phyloP scores from a whole-genome alignment of 192 early-diverging fungal genomes.

The Rhizophagus prolifer region DNA sequence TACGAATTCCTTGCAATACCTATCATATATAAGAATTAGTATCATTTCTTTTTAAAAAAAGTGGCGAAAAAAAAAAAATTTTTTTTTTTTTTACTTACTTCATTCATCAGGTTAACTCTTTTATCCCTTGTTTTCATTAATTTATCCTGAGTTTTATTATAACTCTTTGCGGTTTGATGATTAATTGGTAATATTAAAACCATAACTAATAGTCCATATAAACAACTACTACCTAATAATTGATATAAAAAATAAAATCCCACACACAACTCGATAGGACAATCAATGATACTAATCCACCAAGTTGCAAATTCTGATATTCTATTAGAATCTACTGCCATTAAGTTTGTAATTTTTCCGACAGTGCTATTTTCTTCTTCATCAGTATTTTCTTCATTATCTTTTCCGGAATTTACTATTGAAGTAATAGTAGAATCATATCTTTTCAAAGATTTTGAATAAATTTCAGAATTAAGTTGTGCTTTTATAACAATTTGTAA shows the following conservation, averaged over 20 bases:
- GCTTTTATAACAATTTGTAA: conserved; percentile 40
- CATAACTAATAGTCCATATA: conserved; percentile 41
- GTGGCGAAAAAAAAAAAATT: background rate
- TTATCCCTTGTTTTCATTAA: conserved; percentile 62
- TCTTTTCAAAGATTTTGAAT: conserved; percentile 59
- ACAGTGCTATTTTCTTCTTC: conserved; percentile 37
- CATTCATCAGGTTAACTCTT: conserved; percentile 63
- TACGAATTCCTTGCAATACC: conserved; percentile 77
- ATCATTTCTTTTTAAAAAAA: conserved; percentile 22
- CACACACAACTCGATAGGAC: conserved; percentile 62
- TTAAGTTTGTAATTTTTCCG: conserved; percentile 74
- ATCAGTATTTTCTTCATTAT: conserved; percentile 24
- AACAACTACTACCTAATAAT: conserved; percentile 63
- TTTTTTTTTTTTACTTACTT: conserved; percentile 46
- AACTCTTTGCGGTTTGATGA: conserved; percentile 25
- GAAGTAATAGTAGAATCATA: conserved; percentile 47
- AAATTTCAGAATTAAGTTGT: conserved; percentile 59
- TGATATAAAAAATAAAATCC: conserved; percentile 71
- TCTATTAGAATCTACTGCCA: conserved; percentile 69
- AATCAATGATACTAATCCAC: conserved; percentile 51
- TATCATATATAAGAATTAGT: conserved; percentile 25
- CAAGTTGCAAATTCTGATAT: conserved; percentile 57
- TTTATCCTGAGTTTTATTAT: conserved; percentile 52
- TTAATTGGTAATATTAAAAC: conserved; percentile 41
- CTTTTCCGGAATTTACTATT: background rate